Evolutionary conservation across 164 flowering plant genomes (phyloP), one percentile per base, ranked within the genome.

Genomic region (Vitis riparia): DNA sequence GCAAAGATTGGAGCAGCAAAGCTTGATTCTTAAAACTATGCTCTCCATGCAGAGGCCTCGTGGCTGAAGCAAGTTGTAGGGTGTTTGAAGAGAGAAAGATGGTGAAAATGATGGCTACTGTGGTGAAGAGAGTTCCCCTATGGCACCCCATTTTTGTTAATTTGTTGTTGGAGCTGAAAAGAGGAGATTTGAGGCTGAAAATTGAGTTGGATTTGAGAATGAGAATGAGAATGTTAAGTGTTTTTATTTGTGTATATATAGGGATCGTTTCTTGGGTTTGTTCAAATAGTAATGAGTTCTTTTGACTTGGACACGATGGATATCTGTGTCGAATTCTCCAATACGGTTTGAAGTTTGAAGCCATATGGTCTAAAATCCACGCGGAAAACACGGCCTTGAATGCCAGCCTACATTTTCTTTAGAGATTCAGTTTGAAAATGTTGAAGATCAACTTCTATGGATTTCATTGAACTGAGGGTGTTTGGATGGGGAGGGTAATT

Each of bases 31-130:
- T 55, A 19, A 63, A 14, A 62, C 16, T 12, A 11, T 63, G 60
- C 53, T 62, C 51, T 23, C 37, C 73, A n/a, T 53, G 51, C 55
- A 63, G 9, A 62, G 73, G 62, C 67, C 73, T 70, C 55, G 23
- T 37, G 60, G 59, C 59, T 14, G 49, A 29, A 49, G 55, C 55
- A 12, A 63, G 16, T 63, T 63, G 55, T 17, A 17, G 12, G 3
- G 62, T 3, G 37, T 30, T n/a, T 47, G 53, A 56, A 56, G 53
- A n/a, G n/a, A 68, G 19, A 37, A 68, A 58, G 8, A 68, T 49
- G 37, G 55, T 14, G 47, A 27, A 67, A 1, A 57, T 7, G 44
- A 37, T 6, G 7, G 44, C 44, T 2, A 37, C 2, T 37, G 44
- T 37, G 16, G 7, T 37, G 52, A 16, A 37, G 14, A 66, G n/a